Percentiles rank a stretch among this genome's conserved stretches.
Evolutionary conservation across 805 yeast genomes (phyloP).

Genomic region (Alloascoidea hylecoeti): DNA sequence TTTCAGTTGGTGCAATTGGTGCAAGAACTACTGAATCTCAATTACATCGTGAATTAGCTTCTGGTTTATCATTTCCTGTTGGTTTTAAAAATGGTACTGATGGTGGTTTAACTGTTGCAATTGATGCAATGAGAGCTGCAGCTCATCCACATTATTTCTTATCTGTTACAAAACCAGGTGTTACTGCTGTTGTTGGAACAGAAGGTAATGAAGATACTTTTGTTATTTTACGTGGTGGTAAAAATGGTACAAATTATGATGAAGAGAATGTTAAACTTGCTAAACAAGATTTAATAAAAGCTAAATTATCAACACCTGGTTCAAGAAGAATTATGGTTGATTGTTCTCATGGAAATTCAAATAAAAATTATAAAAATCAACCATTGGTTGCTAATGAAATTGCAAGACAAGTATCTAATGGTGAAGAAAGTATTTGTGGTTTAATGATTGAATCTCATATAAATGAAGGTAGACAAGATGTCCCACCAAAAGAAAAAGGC

Average conservation of each 20-base stretch:
- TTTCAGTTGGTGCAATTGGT: constrained; percentile 95
- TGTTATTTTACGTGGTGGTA: constrained; percentile 93
- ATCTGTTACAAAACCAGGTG: constrained; percentile 95
- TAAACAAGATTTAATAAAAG: constrained; percentile 11
- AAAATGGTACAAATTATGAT: constrained; percentile 86
- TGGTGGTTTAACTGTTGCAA: constrained; percentile 83
- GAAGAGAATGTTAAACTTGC: constrained; percentile 55
- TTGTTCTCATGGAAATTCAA: constrained; percentile 77
- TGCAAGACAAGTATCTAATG: constrained; percentile 51
- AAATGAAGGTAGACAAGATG: constrained; percentile 70
- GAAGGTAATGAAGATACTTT: constrained; percentile 93
- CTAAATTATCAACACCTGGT: constrained; percentile 29
- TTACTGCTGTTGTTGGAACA: constrained; percentile 92
- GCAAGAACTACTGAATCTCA: constrained; percentile 99
- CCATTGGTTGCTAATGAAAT: constrained; percentile 59
- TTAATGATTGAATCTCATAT: constrained; percentile 76
- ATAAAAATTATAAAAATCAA: constrained; percentile 66
- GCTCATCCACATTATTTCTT: constrained; percentile 86
- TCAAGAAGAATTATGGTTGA: constrained; percentile 70
- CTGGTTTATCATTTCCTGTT: constrained; percentile 96
- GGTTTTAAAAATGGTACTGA: constrained; percentile 99
- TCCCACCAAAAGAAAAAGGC: constrained; percentile 41
- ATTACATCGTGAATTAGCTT: constrained; percentile 92
- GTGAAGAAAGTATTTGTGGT: constrained; percentile 57
- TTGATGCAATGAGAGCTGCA: constrained; percentile 91